Percentiles rank a stretch among this genome's conserved stretches.
These are phyloP conservation scores for Tetraselmis chui DNA, from an alignment of 139 green algal species.

Conservation along the genomic window DNA sequence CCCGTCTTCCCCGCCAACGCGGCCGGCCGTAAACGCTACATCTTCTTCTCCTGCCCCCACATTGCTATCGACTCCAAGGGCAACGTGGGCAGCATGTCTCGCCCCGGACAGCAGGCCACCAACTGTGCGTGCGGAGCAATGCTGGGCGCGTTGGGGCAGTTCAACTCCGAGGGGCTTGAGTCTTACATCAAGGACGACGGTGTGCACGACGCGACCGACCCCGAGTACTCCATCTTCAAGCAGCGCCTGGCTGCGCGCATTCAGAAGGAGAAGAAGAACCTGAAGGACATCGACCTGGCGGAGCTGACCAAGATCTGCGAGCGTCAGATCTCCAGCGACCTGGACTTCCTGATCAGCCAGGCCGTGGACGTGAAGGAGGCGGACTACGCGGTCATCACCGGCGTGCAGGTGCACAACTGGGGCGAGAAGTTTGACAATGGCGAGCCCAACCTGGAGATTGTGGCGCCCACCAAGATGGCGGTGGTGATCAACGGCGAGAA, in stretches of 20 bases:
- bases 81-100: slow-evolving; percentile 55
- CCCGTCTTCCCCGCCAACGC: slow-evolving; percentile 19
- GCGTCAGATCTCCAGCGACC: slow-evolving; percentile 74
- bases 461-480: slow-evolving; percentile 52
- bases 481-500: slow-evolving; percentile 64
- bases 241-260: slow-evolving; percentile 67
- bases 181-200: slow-evolving; percentile 7
- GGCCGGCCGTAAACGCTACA: slow-evolving; percentile 68
- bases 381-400: slow-evolving; percentile 82
- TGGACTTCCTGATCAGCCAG: slow-evolving; percentile 79
- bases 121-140: slow-evolving; percentile 78
- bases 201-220: slow-evolving; percentile 71
- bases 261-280: slow-evolving; percentile 23
- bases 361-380: slow-evolving; percentile 66
- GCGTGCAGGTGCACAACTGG: slow-evolving; percentile 87
- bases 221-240: slow-evolving; percentile 84
- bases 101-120: slow-evolving; percentile 40
- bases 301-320: slow-evolving; percentile 63
- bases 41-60: slow-evolving; percentile 89
- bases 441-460: slow-evolving; percentile 66
- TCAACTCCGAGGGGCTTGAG: slow-evolving; percentile 30
- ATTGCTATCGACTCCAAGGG: slow-evolving; percentile 67
- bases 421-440: slow-evolving; percentile 38
- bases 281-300: slow-evolving; percentile 49
- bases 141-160: slow-evolving; percentile 40